Percentiles rank a stretch among this genome's conserved stretches.
Evolutionary conservation across 441 rosid species (phyloP).

Genomic region (Mallotus japonicus): DNA sequence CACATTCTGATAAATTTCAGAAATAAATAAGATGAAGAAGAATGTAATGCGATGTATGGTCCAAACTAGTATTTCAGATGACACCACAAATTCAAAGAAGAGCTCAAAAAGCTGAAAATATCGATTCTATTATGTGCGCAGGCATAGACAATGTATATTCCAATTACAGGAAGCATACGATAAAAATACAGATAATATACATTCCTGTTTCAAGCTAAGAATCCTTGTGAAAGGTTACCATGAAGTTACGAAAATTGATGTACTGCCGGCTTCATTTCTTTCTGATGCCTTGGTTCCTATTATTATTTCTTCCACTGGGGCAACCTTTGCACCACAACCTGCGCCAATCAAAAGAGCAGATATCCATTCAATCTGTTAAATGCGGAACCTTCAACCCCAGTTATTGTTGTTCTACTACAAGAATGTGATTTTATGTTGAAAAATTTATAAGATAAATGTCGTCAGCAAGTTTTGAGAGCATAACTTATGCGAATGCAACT

Average conservation of each 20-base stretch:
- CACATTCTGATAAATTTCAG: no score
- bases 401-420: neutral
- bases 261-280: neutral
- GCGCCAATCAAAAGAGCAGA: constrained; percentile 19
- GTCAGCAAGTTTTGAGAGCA: neutral
- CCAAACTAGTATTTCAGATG: neutral
- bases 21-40: no score
- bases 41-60: no score
- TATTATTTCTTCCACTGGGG: constrained; percentile 88
- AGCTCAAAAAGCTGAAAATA: neutral
- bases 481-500: neutral
- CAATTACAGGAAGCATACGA: neutral
- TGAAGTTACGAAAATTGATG: neutral
- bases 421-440: neutral
- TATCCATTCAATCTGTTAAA: constrained; percentile 9
- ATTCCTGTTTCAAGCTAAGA: neutral
- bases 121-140: neutral
- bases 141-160: neutral
- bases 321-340: constrained; percentile 81
- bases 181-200: neutral
- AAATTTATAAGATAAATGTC: neutral
- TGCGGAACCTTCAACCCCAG: neutral
- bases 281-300: neutral
- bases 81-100: no score
- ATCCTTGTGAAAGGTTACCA: constrained; percentile 1